A percentile compares a stretch with the other conserved stretches of the same genome.
Evolutionary conservation across 305 asterid genomes (phyloP).

Genomic region (Solanum hybrid): DNA sequence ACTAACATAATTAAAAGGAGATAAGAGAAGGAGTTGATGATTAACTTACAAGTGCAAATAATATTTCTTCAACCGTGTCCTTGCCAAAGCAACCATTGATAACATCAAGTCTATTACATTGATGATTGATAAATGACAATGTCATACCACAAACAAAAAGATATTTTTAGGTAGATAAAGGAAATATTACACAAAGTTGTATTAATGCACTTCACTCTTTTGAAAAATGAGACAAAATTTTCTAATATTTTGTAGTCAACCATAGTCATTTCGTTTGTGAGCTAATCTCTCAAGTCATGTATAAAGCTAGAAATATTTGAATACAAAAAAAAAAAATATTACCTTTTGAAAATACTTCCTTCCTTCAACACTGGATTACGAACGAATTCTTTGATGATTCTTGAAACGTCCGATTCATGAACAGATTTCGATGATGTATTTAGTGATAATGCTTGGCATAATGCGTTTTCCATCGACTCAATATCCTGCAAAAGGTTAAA

Average conservation of each 20-base stretch:
- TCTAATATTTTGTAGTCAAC: not conserved
- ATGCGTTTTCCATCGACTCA: not conserved
- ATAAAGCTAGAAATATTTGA: not conserved
- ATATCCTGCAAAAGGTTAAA: not conserved
- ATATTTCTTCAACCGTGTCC: slow-evolving; percentile 14
- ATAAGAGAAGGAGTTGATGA: not conserved
- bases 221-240: not conserved
- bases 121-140: not conserved
- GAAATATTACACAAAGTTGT: not conserved
- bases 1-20: not conserved
- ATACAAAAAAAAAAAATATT: not conserved
- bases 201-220: not conserved
- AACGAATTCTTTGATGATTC: not conserved
- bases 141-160: not conserved
- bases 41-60: slow-evolving; percentile 13
- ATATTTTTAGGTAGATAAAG: too few relatives aligned
- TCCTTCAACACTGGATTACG: not conserved
- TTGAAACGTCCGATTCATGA: not conserved
- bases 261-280: not conserved
- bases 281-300: not conserved
- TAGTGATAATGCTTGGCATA: not conserved
- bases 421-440: not conserved
- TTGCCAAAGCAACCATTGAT: slow-evolving; percentile 11
- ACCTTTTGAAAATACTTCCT: not conserved
- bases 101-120: not conserved